Evolutionary conservation across 495 filamentous ascomycete genomes (phyloP).

Genomic region (Podospora comata): DNA sequence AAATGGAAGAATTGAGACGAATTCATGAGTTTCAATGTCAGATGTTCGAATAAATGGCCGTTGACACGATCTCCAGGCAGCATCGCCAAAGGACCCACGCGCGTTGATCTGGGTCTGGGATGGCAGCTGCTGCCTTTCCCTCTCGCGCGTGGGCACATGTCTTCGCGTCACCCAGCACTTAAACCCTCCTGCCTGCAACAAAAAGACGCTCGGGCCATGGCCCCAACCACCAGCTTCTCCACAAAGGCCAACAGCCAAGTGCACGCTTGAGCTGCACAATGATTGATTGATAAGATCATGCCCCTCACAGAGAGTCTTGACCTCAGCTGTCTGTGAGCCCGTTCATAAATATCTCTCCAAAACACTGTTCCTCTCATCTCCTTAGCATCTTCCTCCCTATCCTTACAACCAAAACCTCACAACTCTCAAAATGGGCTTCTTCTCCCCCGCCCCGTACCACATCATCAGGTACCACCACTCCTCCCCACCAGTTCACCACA

Average conservation of each 20-base stretch:
- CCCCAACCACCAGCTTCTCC: neutral
- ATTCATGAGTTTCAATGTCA: neutral
- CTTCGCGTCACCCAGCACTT: slow-evolving; percentile 25
- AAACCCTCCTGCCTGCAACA: slow-evolving; percentile 1
- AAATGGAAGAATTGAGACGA: slow-evolving; percentile 1
- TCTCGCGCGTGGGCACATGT: slow-evolving; percentile 32
- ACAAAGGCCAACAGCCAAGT: neutral
- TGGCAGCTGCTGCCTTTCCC: slow-evolving; percentile 12
- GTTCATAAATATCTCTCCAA: neutral
- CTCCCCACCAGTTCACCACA: slow-evolving; percentile 8
- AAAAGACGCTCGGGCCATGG: neutral
- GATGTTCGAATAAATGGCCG: too few relatives aligned
- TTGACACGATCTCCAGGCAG: slow-evolving; percentile 26
- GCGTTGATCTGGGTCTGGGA: slow-evolving; percentile 10
- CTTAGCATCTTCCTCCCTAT: neutral
- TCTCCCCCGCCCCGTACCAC: slow-evolving; percentile 70
- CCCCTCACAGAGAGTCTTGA: neutral
- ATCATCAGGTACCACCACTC: slow-evolving; percentile 59
- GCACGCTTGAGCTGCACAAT: neutral
- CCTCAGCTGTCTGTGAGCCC: neutral
- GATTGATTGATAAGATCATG: too few relatives aligned
- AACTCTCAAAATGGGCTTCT: slow-evolving; percentile 31
- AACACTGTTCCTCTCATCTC: neutral
- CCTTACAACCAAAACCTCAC: neutral
- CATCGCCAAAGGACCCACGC: slow-evolving; percentile 20